Evolutionary conservation across 2,329 filamentous ascomycete genomes (phyloP), one percentile per base, ranked within the genome.

Genomic region (Sclerotiophoma versabilis): DNA sequence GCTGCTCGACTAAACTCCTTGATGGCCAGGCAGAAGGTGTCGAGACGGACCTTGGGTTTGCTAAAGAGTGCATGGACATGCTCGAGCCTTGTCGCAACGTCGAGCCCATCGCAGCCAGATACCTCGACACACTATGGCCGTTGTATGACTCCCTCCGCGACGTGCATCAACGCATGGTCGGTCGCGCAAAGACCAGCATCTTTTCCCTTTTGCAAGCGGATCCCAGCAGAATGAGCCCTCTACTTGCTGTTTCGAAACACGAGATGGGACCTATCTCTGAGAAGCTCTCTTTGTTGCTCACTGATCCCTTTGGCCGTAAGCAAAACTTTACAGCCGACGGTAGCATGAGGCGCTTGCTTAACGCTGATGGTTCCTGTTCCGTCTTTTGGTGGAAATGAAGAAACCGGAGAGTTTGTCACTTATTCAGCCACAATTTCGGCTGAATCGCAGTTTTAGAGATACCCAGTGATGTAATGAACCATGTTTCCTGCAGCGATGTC

Each of bases 381-480:
- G 67, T 73, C 6, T 74, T 74, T 37, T 74, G 72, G 71, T 74
- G 69, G 66, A 68, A 56, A 52, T 73, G 63, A 73, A 43, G 30
- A 2, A 25, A 11, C 9, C 12, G 22, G 8, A 5, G 15, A 30
- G 6, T 29, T 37, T 25, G 25, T 45, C 26, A 20, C 32, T n/a
- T n/a, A 14, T 2, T 14, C 34, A 32, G 33, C 44, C 44, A 30
- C 33, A 17, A 5, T 12, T 19, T 6, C 10, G 11, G 30, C 47
- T 43, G 25, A 12, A 12, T 23, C 27, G 19, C 23, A 32, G 22
- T 10, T 27, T 6, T 25, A 22, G n/a, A 49, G 44, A 49, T 36
- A 49, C 39, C 39, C 45, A 27, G 12, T 29, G 12, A 12, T 7
- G 15, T 14, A 17, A 27, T 10, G 7, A 19, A 26, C 25, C 12